A percentile compares a stretch with the other conserved stretches of the same genome.
Evolutionary conservation across 441 rosid species (phyloP).

Genomic region (Populus hybrid): DNA sequence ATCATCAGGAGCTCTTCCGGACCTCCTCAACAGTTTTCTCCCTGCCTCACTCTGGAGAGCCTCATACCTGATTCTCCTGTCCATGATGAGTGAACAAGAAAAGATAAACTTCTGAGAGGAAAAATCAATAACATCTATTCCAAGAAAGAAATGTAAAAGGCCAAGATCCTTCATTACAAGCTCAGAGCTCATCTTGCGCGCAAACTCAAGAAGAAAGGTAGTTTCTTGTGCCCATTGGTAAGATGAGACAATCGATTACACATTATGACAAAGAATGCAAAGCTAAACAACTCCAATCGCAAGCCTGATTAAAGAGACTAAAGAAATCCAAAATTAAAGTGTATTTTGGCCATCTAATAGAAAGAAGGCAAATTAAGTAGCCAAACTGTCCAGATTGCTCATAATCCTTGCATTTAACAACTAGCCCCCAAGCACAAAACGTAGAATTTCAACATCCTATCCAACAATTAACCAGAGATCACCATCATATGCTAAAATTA

Average conservation of each 20-base stretch:
- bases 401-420: background rate
- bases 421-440: background rate
- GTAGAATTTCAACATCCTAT: background rate
- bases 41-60: conserved; percentile 92
- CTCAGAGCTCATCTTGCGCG: background rate
- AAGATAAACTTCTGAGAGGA: background rate
- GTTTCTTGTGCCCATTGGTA: background rate
- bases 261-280: background rate
- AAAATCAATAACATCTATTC: background rate
- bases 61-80: conserved; percentile 83
- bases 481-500: background rate
- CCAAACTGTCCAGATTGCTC: background rate
- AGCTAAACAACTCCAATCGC: background rate
- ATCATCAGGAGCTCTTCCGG: conserved; percentile 95
- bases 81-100: background rate
- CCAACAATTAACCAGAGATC: background rate
- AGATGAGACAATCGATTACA: background rate
- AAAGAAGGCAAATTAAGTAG: background rate
- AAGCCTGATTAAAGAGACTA: background rate
- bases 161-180: background rate
- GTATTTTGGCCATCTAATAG: no score
- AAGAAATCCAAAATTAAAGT: background rate
- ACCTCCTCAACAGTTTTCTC: conserved; percentile 64
- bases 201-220: background rate
- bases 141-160: background rate